A percentile compares a stretch with the other conserved stretches of the same genome.
Evolutionary conservation across 257 asterid genomes (phyloP).

Genomic region (Osmanthus fragrans): DNA sequence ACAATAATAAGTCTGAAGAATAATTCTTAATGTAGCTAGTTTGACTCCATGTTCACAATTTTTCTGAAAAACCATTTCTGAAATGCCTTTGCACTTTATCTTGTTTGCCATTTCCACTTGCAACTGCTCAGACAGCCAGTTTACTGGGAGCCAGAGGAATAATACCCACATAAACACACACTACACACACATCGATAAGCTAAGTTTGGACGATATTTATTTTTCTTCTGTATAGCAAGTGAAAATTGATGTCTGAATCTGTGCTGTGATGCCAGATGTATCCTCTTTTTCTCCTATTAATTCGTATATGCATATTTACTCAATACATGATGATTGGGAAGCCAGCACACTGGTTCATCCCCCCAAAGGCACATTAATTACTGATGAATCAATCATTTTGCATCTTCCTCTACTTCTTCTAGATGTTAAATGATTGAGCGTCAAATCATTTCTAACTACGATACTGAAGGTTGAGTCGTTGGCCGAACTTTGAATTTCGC

Average conservation of each 20-base stretch:
- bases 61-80: background rate
- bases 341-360: background rate
- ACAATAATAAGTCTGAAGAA: background rate
- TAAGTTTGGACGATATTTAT: too few relatives aligned
- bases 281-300: background rate
- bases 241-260: background rate
- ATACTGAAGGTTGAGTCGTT: too few relatives aligned
- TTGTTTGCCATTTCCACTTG: background rate
- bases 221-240: background rate
- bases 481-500: too few relatives aligned
- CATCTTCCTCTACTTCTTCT: background rate
- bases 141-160: background rate
- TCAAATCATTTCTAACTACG: too few relatives aligned
- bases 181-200: background rate
- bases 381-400: background rate
- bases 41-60: background rate
- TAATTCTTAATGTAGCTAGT: conserved; percentile 28
- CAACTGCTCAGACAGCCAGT: background rate
- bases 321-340: background rate
- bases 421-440: too few relatives aligned
- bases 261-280: background rate
- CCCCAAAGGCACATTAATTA: background rate
- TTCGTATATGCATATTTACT: too few relatives aligned
- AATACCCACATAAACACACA: background rate
- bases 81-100: background rate